Evolutionary conservation across 129 eudicot species (phyloP), one percentile per base, ranked within the genome.

Genomic region (Ambrosia artemisiifolia): DNA sequence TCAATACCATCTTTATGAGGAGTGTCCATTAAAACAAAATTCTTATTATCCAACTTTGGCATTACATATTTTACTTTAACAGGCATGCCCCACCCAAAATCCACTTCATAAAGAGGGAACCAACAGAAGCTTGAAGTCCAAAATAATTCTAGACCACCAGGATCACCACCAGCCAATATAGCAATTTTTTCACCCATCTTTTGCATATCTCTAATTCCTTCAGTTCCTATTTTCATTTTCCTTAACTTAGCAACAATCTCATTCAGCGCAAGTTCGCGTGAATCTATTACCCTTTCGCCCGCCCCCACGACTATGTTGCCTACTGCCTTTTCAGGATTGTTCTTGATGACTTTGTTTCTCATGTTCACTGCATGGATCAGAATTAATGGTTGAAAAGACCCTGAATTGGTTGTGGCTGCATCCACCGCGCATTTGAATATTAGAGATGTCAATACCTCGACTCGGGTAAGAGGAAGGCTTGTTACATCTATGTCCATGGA

Each of bases 391-490:
- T 36, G 38, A 4, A 24, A n/a, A 33, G 56, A 36, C 28, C 75
- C 71, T 28, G 71, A 40, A 7, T 11, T 36, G 35, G n/a, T 64
- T 18, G 55, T 51, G 14, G 28, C 33, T 9, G 65, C 65, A 12
- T 28, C 33, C 63, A 43, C 49, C 4, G 70, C 69, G 36, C 62
- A 48, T 72, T 57, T 42, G 17, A 42, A 65, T 19, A 79, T 32
- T 1, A 72, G 17, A 3, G 79, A 30, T 38, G 67, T 73, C 51
- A 79, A 13, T 20, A 65, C 50, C 48, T 79, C 78, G 7, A 36
- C 50, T n/a, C 72, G 63, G 17, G 79, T 72, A 19, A 11, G 51
- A 35, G 40, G 40, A 35, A 78, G 68, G 34, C 72, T 78, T 6
- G 14, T 8, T 2, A 32, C 55, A 50, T 1, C 49, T 43, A 2